Conservation (phyloP, 257 asterid species). For the Solanum neorickii region DNA sequence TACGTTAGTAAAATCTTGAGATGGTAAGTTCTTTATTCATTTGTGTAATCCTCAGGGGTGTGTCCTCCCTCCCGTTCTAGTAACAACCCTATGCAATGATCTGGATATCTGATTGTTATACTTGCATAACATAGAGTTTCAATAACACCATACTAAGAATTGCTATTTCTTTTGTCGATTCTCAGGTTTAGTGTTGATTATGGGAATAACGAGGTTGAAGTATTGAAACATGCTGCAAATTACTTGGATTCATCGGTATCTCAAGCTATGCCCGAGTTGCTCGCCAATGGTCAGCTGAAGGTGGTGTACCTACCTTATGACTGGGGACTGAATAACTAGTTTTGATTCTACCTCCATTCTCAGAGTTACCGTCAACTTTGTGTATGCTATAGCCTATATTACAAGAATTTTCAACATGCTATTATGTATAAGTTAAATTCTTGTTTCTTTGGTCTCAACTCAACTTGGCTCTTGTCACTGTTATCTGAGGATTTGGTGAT, state of each 20-base stretch:
- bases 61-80: not conserved
- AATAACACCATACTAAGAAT: not conserved
- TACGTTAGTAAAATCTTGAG: conserved; percentile 43
- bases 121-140: not conserved
- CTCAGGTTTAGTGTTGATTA: conserved; percentile 73
- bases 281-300: conserved; percentile 46
- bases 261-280: conserved; percentile 57
- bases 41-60: not conserved
- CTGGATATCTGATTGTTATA: not conserved
- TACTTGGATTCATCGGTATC: conserved; percentile 45
- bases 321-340: conserved; percentile 71
- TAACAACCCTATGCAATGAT: not conserved
- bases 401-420: not conserved
- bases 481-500: not conserved
- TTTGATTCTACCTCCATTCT: not conserved
- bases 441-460: not conserved
- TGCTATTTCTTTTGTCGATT: not conserved
- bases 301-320: conserved; percentile 55
- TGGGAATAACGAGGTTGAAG: conserved; percentile 73
- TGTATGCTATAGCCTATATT: not conserved
- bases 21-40: conserved; percentile 35
- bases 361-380: not conserved
- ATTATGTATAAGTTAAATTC: not conserved
- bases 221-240: conserved; percentile 72
- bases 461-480: not conserved